phyloP scores from a whole-genome alignment of 805 yeast species.

The Starmerella bombicola region DNA sequence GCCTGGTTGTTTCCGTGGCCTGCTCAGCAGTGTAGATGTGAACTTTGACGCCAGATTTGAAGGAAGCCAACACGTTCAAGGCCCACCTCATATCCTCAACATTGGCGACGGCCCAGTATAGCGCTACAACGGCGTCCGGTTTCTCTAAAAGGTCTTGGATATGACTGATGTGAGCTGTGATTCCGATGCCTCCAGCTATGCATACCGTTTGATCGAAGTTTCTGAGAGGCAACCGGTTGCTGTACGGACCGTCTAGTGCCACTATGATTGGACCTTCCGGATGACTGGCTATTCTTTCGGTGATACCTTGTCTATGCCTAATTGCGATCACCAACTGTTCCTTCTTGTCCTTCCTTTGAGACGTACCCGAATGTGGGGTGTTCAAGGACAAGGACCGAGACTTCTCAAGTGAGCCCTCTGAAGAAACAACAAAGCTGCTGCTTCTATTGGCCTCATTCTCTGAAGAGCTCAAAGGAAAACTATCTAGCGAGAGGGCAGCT shows the following conservation, averaged over 20 bases:
- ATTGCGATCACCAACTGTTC: constrained; percentile 10
- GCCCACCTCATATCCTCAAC: constrained; percentile 12
- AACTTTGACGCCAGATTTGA: background rate
- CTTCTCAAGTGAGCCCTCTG: too few relatives aligned
- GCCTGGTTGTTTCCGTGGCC: background rate
- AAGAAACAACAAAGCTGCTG: too few relatives aligned
- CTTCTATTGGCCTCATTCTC: too few relatives aligned
- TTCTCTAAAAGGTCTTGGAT: constrained; percentile 3
- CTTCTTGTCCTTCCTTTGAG: constrained; percentile 17
- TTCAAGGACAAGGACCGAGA: too few relatives aligned
- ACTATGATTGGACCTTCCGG: constrained; percentile 28
- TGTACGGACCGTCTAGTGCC: constrained; percentile 50
- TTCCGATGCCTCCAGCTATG: constrained; percentile 51
- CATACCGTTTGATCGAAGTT: constrained; percentile 32
- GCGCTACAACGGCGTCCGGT: background rate
- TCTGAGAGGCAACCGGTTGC: constrained; percentile 27
- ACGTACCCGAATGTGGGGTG: too few relatives aligned
- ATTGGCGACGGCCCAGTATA: constrained; percentile 20
- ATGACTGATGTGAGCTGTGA: constrained; percentile 35
- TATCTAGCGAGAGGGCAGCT: too few relatives aligned
- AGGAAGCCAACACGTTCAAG: background rate
- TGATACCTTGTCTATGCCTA: constrained; percentile 17
- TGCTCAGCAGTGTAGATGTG: background rate
- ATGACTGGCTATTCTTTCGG: constrained; percentile 9
- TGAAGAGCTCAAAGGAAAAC: too few relatives aligned